A percentile compares a stretch with the other conserved stretches of the same genome.
Conservation (phyloP, 352 stramenopile genomes). For the Elongisporangium undulatum region DNA sequence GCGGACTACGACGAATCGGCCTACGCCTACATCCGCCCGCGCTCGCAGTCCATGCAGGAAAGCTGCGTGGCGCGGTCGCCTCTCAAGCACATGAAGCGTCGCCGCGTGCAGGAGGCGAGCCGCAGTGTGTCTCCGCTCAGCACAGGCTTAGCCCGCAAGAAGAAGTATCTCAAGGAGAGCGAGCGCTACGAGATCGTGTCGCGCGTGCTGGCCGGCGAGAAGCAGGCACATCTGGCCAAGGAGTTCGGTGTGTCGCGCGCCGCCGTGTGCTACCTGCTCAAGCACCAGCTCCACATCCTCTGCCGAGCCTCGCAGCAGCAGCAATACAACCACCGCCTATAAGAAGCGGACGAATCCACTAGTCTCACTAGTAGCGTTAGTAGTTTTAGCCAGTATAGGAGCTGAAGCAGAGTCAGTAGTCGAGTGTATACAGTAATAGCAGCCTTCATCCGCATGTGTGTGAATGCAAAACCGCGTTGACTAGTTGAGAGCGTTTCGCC, state of each 20-base stretch:
- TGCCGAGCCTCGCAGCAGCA: conserved; percentile 29
- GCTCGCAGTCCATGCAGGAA: conserved; percentile 12
- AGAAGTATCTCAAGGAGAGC: conserved; percentile 66
- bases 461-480: not conserved
- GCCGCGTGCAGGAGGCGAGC: not conserved
- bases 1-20: conserved; percentile 25
- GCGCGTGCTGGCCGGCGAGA: conserved; percentile 47
- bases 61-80: conserved; percentile 6
- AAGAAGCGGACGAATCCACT: not conserved
- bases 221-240: conserved; percentile 59
- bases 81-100: conserved; percentile 21
- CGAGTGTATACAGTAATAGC: not conserved
- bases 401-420: not conserved
- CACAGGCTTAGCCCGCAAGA: conserved; percentile 13
- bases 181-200: conserved; percentile 64
- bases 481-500: not conserved
- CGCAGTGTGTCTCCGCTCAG: not conserved
- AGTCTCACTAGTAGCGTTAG: not conserved
- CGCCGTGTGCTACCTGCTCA: conserved; percentile 58
- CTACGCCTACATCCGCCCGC: conserved; percentile 5
- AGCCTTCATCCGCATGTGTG: not conserved
- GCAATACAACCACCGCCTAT: not conserved
- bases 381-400: not conserved
- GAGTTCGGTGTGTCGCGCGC: conserved; percentile 59
- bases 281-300: conserved; percentile 60